phyloP scores from a whole-genome alignment of 1,284 basidiomycete species.

The Lentinus polychrous region DNA sequence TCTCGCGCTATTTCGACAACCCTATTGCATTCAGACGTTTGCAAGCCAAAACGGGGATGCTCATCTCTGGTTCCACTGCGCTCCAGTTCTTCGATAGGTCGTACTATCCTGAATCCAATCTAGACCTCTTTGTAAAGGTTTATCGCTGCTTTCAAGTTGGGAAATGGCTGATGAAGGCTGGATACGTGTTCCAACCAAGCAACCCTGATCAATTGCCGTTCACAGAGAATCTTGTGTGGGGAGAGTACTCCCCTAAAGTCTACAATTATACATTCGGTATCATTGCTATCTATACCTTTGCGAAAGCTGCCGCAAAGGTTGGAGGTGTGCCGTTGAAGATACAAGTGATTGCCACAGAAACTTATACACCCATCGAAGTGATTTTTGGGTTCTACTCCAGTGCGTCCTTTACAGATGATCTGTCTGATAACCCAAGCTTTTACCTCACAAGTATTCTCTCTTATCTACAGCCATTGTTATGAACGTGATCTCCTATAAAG shows the following conservation, averaged over 20 bases:
- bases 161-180: slow-evolving; percentile 14
- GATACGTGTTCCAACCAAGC: slow-evolving; percentile 18
- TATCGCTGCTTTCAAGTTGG: slow-evolving; percentile 15
- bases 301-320: not conserved
- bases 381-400: slow-evolving; percentile 12
- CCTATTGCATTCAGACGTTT: slow-evolving; percentile 34
- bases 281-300: slow-evolving; percentile 8
- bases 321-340: slow-evolving; percentile 5
- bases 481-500: slow-evolving; percentile 20
- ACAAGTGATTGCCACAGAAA: slow-evolving; percentile 7
- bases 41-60: slow-evolving; percentile 33
- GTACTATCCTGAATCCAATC: slow-evolving; percentile 38
- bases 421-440: too few species aligned
- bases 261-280: too few species aligned
- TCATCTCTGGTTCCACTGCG: slow-evolving; percentile 45
- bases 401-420: too few species aligned
- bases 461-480: slow-evolving; percentile 34
- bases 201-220: too few species aligned
- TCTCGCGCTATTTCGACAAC: slow-evolving; percentile 21
- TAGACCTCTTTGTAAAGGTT: slow-evolving; percentile 34
- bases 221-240: too few species aligned
- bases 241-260: too few species aligned
- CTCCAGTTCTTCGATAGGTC: slow-evolving; percentile 42
- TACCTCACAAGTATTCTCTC: not conserved
- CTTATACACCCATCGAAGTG: slow-evolving; percentile 9